Evolutionary conservation across 345 rosid genomes (phyloP), one percentile per base, ranked within the genome.

Genomic region (Rhizophora mangle): DNA sequence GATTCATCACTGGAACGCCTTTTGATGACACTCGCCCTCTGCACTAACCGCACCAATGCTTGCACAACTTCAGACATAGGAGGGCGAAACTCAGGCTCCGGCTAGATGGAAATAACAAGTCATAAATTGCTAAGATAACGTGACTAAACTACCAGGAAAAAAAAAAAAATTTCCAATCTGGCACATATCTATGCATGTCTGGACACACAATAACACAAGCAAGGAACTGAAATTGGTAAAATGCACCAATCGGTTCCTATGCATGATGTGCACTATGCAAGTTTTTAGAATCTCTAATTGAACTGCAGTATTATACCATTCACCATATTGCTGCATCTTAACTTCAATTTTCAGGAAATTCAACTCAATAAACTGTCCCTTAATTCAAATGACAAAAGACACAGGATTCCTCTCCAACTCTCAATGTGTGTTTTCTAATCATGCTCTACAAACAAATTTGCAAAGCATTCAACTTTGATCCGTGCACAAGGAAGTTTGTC

Each of bases 21-120:
- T 74, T 87, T 92, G 8, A 87, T 85, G 10, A 88, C 84, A 36
- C 99, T 89, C 24, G 99, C 98, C 77, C 99, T 83, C 72, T 96
- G 99, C 68, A 92, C 94, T 71, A 96, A 74, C 71, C 97, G 79
- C 75, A 96, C 98, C 76, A 96, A 62, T 60, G 91, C 93, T 81
- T 96, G 99, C 68, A 96, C 99, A 19, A 89, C 99, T 79, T 96
- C 99, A 0, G 99, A 96, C 98, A 96, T 96, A 1, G 99, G 99
- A 22, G 99, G 98, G 61, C 99, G 83, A 68, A 95, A 95, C 86
- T 95, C 98, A 0, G 99, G 99, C 39, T 96, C 99, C 59, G 96
- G 98, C 99, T 96, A 69, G 68, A 76, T 7, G 31, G 18, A 27
- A 30, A 58, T 54, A 19, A 64, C 39, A 65, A 24, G 65, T 39